Conservation (phyloP, 495 filamentous ascomycete species). For the Trichodelitschia bisporula region DNA sequence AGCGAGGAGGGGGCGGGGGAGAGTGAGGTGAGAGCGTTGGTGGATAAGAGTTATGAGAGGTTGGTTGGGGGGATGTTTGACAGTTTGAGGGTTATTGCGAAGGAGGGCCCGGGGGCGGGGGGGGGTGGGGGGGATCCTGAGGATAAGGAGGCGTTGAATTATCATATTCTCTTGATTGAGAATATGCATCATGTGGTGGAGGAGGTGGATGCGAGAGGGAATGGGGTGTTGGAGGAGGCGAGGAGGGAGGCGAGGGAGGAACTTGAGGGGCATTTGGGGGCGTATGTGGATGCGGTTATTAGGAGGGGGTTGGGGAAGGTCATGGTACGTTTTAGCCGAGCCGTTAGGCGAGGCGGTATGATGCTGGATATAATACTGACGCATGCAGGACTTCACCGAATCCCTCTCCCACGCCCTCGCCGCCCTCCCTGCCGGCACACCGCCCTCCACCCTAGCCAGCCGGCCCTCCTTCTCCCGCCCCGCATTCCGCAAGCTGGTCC, state of each 20-base stretch:
- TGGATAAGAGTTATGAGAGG: slow-evolving; percentile 68
- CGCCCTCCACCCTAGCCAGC: slow-evolving; percentile 29
- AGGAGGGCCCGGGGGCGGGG: slow-evolving; percentile 44
- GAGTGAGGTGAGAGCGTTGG: slow-evolving; percentile 35
- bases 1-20: slow-evolving; percentile 20
- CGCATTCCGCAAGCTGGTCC: slow-evolving; percentile 63
- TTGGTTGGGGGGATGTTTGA: slow-evolving; percentile 96
- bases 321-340: slow-evolving; percentile 9
- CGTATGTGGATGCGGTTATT: slow-evolving; percentile 73
- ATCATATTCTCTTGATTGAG: slow-evolving; percentile 89
- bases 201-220: slow-evolving; percentile 52
- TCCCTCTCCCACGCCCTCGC: slow-evolving; percentile 36
- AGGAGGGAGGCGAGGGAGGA: slow-evolving; percentile 48
- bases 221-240: slow-evolving; percentile 62
- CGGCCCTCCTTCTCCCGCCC: slow-evolving; percentile 57
- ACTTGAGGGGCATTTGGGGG: slow-evolving; percentile 63
- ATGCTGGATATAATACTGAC: slow-evolving; percentile 1
- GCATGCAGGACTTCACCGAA: slow-evolving; percentile 53
- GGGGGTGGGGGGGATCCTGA: slow-evolving; percentile 30
- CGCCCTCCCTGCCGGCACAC: slow-evolving; percentile 24
- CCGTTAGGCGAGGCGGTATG: not conserved
- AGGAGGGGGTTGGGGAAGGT: slow-evolving; percentile 72
- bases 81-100: slow-evolving; percentile 80
- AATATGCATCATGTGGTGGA: slow-evolving; percentile 97
- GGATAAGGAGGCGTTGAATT: slow-evolving; percentile 87